These are phyloP conservation scores for Limnomonas spitsbergensis DNA, from an alignment of 139 green algal species.

Conservation along the genomic window DNA sequence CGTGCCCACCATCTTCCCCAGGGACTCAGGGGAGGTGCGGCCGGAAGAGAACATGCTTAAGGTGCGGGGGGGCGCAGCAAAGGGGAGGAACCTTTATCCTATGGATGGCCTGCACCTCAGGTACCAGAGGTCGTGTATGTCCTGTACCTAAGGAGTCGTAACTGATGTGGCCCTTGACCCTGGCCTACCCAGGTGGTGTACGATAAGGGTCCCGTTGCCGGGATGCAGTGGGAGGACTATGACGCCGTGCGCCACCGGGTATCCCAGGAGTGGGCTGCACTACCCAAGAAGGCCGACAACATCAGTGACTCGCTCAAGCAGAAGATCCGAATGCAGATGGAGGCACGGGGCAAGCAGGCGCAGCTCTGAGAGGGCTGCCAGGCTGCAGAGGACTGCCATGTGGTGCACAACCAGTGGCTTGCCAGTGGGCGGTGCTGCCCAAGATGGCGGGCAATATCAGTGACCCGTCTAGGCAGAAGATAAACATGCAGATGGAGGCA, in stretches of 20 bases:
- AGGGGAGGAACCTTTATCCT: background rate
- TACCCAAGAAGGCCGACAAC: slow-evolving; percentile 61
- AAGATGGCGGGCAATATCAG: slow-evolving; percentile 55
- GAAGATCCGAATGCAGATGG: slow-evolving; percentile 58
- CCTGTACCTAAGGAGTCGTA: background rate
- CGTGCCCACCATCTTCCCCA: slow-evolving; percentile 76
- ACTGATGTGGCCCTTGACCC: slow-evolving; percentile 6
- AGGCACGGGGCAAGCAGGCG: slow-evolving; percentile 30
- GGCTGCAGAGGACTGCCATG: background rate
- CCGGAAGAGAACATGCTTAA: slow-evolving; percentile 67
- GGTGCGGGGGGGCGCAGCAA: background rate
- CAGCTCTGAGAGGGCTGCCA: background rate
- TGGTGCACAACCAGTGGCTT: slow-evolving; percentile 29
- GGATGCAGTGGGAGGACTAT: slow-evolving; percentile 71
- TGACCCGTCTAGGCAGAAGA: slow-evolving; percentile 55
- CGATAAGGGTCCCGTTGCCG: slow-evolving; percentile 59
- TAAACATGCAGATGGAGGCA: slow-evolving; percentile 39
- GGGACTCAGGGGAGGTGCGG: slow-evolving; percentile 55
- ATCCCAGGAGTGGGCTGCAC: slow-evolving; percentile 57
- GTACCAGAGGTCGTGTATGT: background rate
- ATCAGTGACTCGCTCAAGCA: slow-evolving; percentile 48
- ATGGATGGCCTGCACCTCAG: background rate
- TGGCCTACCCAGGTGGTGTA: slow-evolving; percentile 53
- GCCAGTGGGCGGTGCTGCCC: slow-evolving; percentile 70
- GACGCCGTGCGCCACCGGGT: slow-evolving; percentile 54